Base-by-base conservation (phyloP, 805 yeast genomes). In the Saturnispora zaruensis region DNA sequence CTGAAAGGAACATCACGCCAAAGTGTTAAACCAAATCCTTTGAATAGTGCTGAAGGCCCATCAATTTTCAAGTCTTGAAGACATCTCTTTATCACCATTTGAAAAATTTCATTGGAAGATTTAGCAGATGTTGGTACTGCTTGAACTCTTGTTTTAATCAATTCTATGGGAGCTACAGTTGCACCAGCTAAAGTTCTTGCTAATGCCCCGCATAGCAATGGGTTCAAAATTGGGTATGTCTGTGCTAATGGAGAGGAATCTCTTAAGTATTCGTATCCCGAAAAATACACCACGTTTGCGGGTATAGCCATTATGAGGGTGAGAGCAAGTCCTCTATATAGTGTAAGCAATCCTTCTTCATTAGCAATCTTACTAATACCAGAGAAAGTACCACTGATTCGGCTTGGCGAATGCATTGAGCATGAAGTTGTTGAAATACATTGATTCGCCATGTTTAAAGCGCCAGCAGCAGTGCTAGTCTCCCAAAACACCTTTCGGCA, bases 1-100 rank as follows among this genome's bases (percentile, higher is more conserved):
- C 95, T 84, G 64, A 93, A 93, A 1, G 99, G 99, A 0, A 91
- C 98, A 64, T 93, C 99, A 66, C 99, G 75, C 96, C 96, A 91
- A 14, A 93, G 72, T 0, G 99, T 93, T 37, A 93, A 74, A 38
- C 84, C 81, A 21, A 93, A 69, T 0, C 99, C 99, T 49, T 83
- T 82, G 73, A 89, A 93, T 18, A 93, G 64, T 0, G 88, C 75
- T 2, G 68, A 64, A 2, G 77, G 53, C 0, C 99, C 99, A 13
- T 73, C 72, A 1, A 61, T 53, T 36, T 67, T 63, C 5, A 87
- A 68, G 58, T 83, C 81, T 3, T 52, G 48, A 13, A 47, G 37
- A 8, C 68, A 59, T 36, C 65, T 67, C 7, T 50, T 51, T 18
- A 67, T 26, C 40, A 68, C 71, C 65, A 66, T 89, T 24, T 65